Percentiles rank a stretch among this genome's conserved stretches.
These are phyloP conservation scores for Cephalotrichum gorgonifer DNA, from an alignment of 2,329 filamentous ascomycete genomes.

Conservation along the genomic window DNA sequence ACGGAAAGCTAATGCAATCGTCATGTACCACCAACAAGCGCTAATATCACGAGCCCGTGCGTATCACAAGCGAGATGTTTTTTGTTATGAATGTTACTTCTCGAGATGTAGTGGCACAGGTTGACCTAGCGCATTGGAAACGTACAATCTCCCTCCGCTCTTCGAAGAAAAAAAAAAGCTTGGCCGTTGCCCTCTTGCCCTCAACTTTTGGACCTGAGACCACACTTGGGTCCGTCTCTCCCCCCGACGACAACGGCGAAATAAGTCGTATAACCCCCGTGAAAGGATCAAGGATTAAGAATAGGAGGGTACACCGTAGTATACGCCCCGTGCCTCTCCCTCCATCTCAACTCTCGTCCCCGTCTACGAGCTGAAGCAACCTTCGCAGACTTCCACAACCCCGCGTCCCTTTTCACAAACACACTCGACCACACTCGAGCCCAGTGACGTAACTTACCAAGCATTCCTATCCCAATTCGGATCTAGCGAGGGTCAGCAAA, in stretches of 20 bases:
- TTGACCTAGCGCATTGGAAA: background rate
- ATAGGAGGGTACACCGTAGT: too few species aligned
- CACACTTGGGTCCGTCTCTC: background rate
- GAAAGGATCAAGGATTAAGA: too few species aligned
- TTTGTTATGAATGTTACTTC: background rate
- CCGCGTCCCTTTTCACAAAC: background rate
- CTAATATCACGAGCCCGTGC: too few species aligned
- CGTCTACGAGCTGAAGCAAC: background rate
- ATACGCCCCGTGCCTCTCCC: too few species aligned
- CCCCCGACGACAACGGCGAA: too few species aligned
- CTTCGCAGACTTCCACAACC: background rate
- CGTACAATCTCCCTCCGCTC: background rate
- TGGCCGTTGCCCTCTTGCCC: too few species aligned
- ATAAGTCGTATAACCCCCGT: background rate
- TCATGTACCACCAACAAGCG: too few species aligned
- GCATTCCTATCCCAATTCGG: slow-evolving; percentile 87
- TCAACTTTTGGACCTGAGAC: too few species aligned
- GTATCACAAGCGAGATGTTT: background rate
- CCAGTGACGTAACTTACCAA: slow-evolving; percentile 46
- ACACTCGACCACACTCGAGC: background rate
- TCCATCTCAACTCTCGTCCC: background rate
- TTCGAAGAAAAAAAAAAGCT: too few species aligned
- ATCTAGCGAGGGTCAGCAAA: slow-evolving; percentile 34
- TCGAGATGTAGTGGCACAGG: background rate
- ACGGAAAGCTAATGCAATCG: too few species aligned